Evolutionary conservation across 345 rosid species (phyloP), one percentile per base, ranked within the genome.

Genomic region (Aquilaria malaccensis): DNA sequence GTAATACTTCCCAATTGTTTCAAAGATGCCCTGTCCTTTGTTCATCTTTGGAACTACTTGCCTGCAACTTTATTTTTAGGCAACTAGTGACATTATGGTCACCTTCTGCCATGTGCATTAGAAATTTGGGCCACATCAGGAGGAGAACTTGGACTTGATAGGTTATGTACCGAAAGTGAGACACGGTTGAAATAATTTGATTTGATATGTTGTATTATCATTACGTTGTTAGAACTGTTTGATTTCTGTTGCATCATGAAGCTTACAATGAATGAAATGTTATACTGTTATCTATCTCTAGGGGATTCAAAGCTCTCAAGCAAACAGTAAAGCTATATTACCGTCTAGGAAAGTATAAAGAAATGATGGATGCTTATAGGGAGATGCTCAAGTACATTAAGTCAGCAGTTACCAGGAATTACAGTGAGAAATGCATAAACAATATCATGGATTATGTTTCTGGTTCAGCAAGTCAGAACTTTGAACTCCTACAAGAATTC

Each of bases 361-460:
- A 91, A 56, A 91, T 88, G 99, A 95, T 91, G 94, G 97, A 84
- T 50, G 89, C 97, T 13, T 95, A 91, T 52, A 79, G 88, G 69
- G 94, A 82, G 77, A 95, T 95, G 99, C 77, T 95, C 50, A 88
- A 97, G 2, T 95, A 95, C 60, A 95, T 95, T 71, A 91, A 86
- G 73, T 91, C 99, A 49, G 98, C 98, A 31, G 99, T 95, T 64
- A 95, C 99, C 3, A 75, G 98, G 48, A 91, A 95, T 61, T 88
- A 91, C 79, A 95, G 99, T 58, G 99, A 95, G 74, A 95, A 95
- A 75, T 95, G 99, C 67, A 86, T 95, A 78, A 95, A 95, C 77
- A 95, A 85, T 59, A 91, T 95, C 54, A 95, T 95, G 99, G 99
- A 95, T 74, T 95, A 86, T 72, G 96, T 95, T 67, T 95, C 99